These are phyloP conservation scores for Leccinum fallax DNA, from an alignment of 1,284 basidiomycete genomes.

Conservation along the genomic window DNA sequence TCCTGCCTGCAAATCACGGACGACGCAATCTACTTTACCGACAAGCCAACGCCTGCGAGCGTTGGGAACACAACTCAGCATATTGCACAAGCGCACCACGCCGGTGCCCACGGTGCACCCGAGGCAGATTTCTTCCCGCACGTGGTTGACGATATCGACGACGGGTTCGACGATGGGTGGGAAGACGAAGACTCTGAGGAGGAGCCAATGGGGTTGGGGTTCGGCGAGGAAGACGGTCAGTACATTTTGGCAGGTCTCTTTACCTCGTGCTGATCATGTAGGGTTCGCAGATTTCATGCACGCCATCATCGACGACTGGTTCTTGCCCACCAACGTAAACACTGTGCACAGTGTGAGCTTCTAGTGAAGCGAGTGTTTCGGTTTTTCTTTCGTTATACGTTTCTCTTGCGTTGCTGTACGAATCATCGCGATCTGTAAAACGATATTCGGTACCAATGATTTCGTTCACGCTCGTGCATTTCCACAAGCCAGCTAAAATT, in stretches of 20 bases:
- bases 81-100: neutral
- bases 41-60: conserved; percentile 33
- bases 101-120: neutral
- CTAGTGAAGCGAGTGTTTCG: conserved; percentile 3
- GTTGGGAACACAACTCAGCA: neutral
- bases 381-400: neutral
- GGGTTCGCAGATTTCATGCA: conserved; percentile 18
- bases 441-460: neutral
- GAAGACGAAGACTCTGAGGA: conserved; percentile 19
- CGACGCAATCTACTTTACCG: conserved; percentile 52
- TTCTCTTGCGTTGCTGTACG: neutral
- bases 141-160: conserved; percentile 16
- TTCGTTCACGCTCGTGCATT: neutral
- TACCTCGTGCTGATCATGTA: conserved; percentile 5
- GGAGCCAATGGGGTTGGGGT: conserved; percentile 1
- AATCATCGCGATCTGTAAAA: neutral
- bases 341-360: conserved; percentile 31
- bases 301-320: conserved; percentile 24
- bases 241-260: neutral
- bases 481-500: neutral
- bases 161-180: conserved; percentile 14
- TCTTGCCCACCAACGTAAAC: conserved; percentile 22
- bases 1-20: conserved; percentile 62
- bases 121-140: conserved; percentile 10
- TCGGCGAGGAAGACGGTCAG: conserved; percentile 11